These are phyloP conservation scores for Ascochyta fabae DNA, from an alignment of 2,329 filamentous ascomycete species.

Conservation along the genomic window DNA sequence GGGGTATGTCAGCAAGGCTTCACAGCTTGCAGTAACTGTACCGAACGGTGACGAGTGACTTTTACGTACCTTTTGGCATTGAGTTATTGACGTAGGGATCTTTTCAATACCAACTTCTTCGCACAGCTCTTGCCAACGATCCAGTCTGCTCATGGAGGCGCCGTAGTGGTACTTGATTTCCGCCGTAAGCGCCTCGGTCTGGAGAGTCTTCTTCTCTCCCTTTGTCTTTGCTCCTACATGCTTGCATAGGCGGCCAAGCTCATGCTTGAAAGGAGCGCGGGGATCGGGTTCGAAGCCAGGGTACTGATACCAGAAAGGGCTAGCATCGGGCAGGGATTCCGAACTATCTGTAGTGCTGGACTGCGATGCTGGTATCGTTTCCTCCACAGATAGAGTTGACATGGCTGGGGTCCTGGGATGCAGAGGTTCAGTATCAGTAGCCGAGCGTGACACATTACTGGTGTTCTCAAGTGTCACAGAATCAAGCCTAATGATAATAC, in stretches of 20 bases:
- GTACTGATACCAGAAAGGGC: conserved; percentile 27
- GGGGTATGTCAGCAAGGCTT: conserved; percentile 2
- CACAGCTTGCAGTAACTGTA: neutral
- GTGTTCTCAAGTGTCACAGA: neutral
- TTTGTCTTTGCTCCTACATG: conserved; percentile 1
- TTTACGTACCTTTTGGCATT: conserved; percentile 28
- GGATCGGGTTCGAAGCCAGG: conserved; percentile 24
- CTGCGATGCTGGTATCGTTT: neutral
- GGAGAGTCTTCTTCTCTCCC: conserved; percentile 4
- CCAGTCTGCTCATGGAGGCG: conserved; percentile 20
- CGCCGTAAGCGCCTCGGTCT: conserved; percentile 22
- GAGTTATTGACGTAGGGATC: conserved; percentile 26
- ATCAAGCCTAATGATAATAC: conserved; percentile 8
- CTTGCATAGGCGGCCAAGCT: conserved; percentile 28
- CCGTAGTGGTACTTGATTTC: conserved; percentile 33
- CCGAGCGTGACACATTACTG: neutral
- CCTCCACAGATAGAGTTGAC: neutral
- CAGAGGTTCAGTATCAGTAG: neutral
- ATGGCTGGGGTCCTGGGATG: neutral
- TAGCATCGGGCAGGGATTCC: conserved; percentile 1
- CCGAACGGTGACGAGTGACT: neutral
- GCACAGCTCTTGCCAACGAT: conserved; percentile 37
- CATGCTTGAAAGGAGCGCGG: conserved; percentile 24
- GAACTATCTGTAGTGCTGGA: neutral
- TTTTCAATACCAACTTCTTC: conserved; percentile 28